Base-by-base conservation (phyloP, 2,329 filamentous ascomycete genomes). In the Pseudocercospora cruenta region DNA sequence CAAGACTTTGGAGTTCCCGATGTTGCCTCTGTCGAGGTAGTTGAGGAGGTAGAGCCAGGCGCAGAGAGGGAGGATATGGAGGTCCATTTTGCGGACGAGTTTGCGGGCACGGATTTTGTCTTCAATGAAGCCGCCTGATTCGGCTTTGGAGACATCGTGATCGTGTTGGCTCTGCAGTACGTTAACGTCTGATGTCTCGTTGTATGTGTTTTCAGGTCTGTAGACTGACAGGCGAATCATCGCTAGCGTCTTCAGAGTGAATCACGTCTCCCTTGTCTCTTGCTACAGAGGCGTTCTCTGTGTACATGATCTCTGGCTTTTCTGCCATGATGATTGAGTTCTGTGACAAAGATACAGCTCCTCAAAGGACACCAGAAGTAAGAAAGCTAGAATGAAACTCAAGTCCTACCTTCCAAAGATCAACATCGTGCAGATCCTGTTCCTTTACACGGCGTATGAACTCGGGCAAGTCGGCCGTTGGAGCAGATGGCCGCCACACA, bases 1-100 rank as follows among this genome's bases (percentile, higher is more conserved):
- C 69, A 91, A 82, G 21, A 90, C 86, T 75, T 87, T 88, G 49
- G 88, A 60, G 14, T 69, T 69, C 81, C 83, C 75, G 76, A 86
- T 67, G 82, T 86, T 70, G 53, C 67, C 69, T 59, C 64, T 24
- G 22, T 66, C 64, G 31, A 66, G 36, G 19, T 71, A 69, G 67
- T 73, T 73, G 53, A 73, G 61, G 1, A 73, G 60, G 24, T 73
- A 73, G 36, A 72, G 58, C 62, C 64, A 73, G 19, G 71, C 71
- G 57, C 70, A 72, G 5, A 73, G 62, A 4, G 71, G 71, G 0
- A 73, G 64, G 22, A 72, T 71, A 19, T 68, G 70, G 2, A 72
- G 39, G 45, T 73, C 71, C 62, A 72, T 72, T 21, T 68, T 66
- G 2, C 71, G 70, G 1, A 69, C 62, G 14, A 73, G 70, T 57